These are phyloP conservation scores for Pythium aquatile DNA, from an alignment of 352 stramenopile genomes.

Conservation along the genomic window DNA sequence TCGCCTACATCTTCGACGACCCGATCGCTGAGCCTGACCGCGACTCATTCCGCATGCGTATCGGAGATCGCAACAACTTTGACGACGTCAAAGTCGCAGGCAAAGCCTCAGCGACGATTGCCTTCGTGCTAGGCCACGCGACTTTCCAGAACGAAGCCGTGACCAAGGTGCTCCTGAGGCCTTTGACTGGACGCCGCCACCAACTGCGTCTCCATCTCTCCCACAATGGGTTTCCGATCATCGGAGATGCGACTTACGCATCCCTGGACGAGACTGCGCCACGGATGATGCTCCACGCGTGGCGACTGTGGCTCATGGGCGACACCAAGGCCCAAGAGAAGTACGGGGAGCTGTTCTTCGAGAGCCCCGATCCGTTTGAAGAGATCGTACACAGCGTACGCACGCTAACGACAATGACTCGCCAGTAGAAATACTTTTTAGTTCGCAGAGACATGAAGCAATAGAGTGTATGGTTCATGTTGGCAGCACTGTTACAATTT, in stretches of 20 bases:
- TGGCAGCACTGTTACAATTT: not conserved
- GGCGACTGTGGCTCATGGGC: conserved; percentile 72
- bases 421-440: conserved; percentile 12
- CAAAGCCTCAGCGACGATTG: conserved; percentile 68
- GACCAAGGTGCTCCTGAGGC: conserved; percentile 81
- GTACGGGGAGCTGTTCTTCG: conserved; percentile 67
- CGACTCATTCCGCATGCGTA: conserved; percentile 67
- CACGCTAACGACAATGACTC: conserved; percentile 66
- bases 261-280: conserved; percentile 53
- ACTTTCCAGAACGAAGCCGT: conserved; percentile 52
- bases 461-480: not conserved
- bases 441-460: not conserved
- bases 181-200: conserved; percentile 76
- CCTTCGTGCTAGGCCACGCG: conserved; percentile 72
- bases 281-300: conserved; percentile 87
- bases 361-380: conserved; percentile 67
- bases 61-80: conserved; percentile 34
- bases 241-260: conserved; percentile 76
- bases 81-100: conserved; percentile 25
- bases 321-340: conserved; percentile 36
- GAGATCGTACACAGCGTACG: conserved; percentile 49
- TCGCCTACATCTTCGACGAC: conserved; percentile 78
- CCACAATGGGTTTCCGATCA: conserved; percentile 73
- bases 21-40: conserved; percentile 65
- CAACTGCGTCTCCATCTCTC: conserved; percentile 81